Evolutionary conservation across 768 basidiomycete species (phyloP).

Genomic region (Cubamyces sp.): DNA sequence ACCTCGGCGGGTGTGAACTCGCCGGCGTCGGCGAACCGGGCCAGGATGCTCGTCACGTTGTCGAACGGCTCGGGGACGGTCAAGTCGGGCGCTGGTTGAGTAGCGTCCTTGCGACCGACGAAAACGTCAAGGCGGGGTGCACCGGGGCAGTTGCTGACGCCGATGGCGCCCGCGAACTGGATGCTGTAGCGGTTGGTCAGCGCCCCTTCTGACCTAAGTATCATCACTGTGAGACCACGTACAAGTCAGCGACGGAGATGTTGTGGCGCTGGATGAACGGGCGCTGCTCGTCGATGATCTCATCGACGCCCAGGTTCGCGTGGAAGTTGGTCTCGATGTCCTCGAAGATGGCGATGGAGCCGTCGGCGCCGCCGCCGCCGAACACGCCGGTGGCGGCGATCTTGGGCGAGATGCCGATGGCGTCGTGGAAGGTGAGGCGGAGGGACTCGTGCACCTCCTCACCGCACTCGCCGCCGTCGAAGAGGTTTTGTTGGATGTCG

Average conservation of each 20-base stretch:
- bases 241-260: slow-evolving; percentile 21
- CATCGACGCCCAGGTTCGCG: slow-evolving; percentile 18
- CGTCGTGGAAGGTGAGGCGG: slow-evolving; percentile 22
- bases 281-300: slow-evolving; percentile 21
- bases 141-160: slow-evolving; percentile 43
- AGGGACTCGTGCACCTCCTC: slow-evolving; percentile 24
- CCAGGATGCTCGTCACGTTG: slow-evolving; percentile 28
- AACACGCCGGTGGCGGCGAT: slow-evolving; percentile 9
- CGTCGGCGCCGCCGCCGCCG: slow-evolving; percentile 19
- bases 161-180: slow-evolving; percentile 43
- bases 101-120: slow-evolving; percentile 37
- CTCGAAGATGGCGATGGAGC: slow-evolving; percentile 19
- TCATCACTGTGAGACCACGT: slow-evolving; percentile 21
- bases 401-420: slow-evolving; percentile 18
- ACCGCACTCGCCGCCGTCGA: slow-evolving; percentile 21
- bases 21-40: slow-evolving; percentile 29
- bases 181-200: slow-evolving; percentile 30
- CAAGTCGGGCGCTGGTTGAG: slow-evolving; percentile 27
- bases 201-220: too few relatives aligned
- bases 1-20: slow-evolving; percentile 28
- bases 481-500: slow-evolving; percentile 18
- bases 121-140: slow-evolving; percentile 42
- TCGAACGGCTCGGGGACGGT: slow-evolving; percentile 32
- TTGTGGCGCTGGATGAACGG: slow-evolving; percentile 15
- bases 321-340: slow-evolving; percentile 23